A percentile compares a stretch with the other conserved stretches of the same genome.
These are phyloP conservation scores for Ophiosphaerella herpotricha DNA, from an alignment of 2,329 filamentous ascomycete genomes.

Conservation along the genomic window DNA sequence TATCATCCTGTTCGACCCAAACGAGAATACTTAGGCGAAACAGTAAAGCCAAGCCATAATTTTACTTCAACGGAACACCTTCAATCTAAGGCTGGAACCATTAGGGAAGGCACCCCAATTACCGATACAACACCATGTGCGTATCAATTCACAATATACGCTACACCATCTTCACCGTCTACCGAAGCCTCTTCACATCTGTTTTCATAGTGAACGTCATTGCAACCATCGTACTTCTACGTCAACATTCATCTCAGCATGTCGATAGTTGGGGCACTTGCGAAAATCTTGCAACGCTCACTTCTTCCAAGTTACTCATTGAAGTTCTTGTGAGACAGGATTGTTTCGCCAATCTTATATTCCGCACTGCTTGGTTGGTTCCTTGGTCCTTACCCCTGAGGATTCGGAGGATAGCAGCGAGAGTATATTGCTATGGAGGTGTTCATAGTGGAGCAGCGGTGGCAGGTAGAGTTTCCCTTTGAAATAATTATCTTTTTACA, in stretches of 20 bases:
- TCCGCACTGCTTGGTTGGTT: slow-evolving; percentile 35
- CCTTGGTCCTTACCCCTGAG: slow-evolving; percentile 31
- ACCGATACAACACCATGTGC: slow-evolving; percentile 10
- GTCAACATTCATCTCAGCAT: slow-evolving; percentile 3
- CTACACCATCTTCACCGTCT: slow-evolving; percentile 32
- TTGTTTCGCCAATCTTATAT: slow-evolving; percentile 37
- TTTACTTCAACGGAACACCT: not conserved
- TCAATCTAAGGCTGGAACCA: not conserved
- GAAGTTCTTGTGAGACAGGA: slow-evolving; percentile 40
- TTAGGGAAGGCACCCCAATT: slow-evolving; percentile 2
- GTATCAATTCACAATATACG: slow-evolving; percentile 21
- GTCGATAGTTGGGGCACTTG: not conserved
- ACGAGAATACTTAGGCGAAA: slow-evolving; percentile 1
- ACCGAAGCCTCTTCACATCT: slow-evolving; percentile 50
- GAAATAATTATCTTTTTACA: too few relatives aligned
- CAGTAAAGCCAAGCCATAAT: slow-evolving; percentile 1
- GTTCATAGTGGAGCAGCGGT: slow-evolving; percentile 42
- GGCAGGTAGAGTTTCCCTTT: slow-evolving; percentile 10
- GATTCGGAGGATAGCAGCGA: slow-evolving; percentile 26
- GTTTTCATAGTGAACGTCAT: slow-evolving; percentile 48
- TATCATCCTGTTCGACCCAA: not conserved
- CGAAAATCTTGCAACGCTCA: slow-evolving; percentile 29
- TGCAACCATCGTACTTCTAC: slow-evolving; percentile 20
- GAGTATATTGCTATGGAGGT: slow-evolving; percentile 41
- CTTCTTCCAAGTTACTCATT: slow-evolving; percentile 40